Conservation (phyloP, 202 grass and related monocot genomes). For the Eragrostis tef region DNA sequence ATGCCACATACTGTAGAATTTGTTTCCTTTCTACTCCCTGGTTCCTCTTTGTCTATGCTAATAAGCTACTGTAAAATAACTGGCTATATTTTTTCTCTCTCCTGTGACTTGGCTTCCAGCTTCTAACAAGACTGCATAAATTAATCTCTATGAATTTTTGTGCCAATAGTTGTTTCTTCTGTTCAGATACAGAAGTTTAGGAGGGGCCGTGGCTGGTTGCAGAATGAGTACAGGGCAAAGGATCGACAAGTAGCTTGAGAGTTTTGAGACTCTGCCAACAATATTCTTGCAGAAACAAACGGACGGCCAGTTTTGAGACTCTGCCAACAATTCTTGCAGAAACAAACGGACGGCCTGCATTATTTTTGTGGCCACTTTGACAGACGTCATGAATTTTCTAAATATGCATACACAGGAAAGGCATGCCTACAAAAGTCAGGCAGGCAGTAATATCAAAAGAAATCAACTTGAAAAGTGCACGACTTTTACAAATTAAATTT, state of each 20-base stretch:
- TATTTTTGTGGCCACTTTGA: slow-evolving; percentile 44
- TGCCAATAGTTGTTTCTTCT: neutral
- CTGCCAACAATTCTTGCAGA: slow-evolving; percentile 39
- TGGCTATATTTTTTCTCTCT: neutral
- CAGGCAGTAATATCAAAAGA: neutral
- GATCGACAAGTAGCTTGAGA: slow-evolving; percentile 32
- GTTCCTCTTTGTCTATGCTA: neutral
- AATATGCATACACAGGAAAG: slow-evolving; percentile 38
- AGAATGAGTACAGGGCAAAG: too few relatives aligned
- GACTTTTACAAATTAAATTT: neutral
- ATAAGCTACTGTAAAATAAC: neutral
- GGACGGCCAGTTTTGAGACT: too few relatives aligned
- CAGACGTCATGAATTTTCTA: slow-evolving; percentile 27
- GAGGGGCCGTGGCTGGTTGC: too few relatives aligned
- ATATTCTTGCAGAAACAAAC: too few relatives aligned
- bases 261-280: too few relatives aligned
- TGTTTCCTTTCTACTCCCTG: neutral
- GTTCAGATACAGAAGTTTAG: slow-evolving; percentile 9
- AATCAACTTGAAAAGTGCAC: neutral
- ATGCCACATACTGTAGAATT: neutral
- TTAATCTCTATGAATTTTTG: neutral
- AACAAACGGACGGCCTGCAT: slow-evolving; percentile 39
- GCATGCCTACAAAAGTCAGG: slow-evolving; percentile 19
- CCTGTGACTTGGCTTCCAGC: neutral
- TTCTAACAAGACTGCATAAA: neutral